Evolutionary conservation across 2,329 filamentous ascomycete genomes (phyloP).

Genomic region (Chrysoporthe deuterocubensis): DNA sequence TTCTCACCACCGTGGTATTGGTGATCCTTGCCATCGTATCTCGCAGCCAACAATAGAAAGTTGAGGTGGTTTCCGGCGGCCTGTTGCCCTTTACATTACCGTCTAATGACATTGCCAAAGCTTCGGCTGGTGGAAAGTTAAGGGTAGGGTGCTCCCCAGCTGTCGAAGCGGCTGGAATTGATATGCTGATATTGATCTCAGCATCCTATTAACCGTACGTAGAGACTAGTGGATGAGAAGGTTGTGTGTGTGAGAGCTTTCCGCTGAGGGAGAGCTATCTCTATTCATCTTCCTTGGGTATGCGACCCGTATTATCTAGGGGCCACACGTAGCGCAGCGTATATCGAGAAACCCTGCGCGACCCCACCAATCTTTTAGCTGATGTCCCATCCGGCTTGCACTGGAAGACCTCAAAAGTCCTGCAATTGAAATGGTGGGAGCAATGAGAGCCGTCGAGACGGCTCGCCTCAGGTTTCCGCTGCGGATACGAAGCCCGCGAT

Average conservation of each 20-base stretch:
- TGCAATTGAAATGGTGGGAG: not conserved
- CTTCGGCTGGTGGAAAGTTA: not conserved
- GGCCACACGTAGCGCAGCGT: not conserved
- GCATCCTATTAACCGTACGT: not conserved
- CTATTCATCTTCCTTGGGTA: not conserved
- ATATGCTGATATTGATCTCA: not conserved
- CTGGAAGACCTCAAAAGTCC: not conserved
- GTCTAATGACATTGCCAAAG: not conserved
- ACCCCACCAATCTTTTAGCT: not conserved
- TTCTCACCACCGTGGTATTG: not conserved
- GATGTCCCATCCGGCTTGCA: not conserved
- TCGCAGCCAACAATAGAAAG: constrained; percentile 4
- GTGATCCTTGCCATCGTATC: not conserved
- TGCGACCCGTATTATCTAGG: not conserved
- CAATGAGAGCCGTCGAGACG: not conserved
- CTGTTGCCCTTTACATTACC: not conserved
- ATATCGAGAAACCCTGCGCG: not conserved
- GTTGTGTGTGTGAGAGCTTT: not conserved
- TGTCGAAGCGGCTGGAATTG: not conserved
- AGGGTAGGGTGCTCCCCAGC: not conserved
- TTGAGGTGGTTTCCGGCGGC: not conserved
- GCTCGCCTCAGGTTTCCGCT: not conserved
- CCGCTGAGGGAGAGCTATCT: not conserved
- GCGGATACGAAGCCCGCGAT: not conserved
- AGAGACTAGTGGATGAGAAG: not conserved